A percentile compares a stretch with the other conserved stretches of the same genome.
Conservation (phyloP, 2,329 filamentous ascomycete species). For the Xylariaceae sp. region DNA sequence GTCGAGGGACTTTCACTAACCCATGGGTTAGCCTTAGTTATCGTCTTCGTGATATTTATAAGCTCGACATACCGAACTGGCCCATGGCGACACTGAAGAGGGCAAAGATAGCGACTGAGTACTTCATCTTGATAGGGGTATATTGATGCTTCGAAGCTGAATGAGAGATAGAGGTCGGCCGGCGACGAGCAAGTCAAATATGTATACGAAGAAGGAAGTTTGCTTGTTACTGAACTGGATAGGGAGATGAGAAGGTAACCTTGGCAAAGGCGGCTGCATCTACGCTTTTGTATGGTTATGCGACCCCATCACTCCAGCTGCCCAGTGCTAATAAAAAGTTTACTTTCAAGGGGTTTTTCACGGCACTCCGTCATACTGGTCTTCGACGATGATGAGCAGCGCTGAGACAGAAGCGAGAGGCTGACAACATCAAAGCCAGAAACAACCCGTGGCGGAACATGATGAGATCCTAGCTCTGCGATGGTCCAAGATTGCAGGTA, state of each 20-base stretch:
- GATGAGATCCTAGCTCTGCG: constrained; percentile 3
- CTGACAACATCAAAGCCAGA: not conserved
- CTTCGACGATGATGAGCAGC: constrained; percentile 21
- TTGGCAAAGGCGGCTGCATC: constrained; percentile 10
- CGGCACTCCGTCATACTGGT: constrained; percentile 17
- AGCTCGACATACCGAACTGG: constrained; percentile 27
- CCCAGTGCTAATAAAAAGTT: constrained; percentile 7
- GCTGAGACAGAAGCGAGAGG: constrained; percentile 22
- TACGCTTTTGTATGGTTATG: constrained; percentile 24
- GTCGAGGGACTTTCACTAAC: constrained; percentile 31
- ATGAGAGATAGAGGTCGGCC: constrained; percentile 43
- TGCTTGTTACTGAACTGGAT: constrained; percentile 21
- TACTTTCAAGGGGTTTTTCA: constrained; percentile 10
- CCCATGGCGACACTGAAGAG: constrained; percentile 46
- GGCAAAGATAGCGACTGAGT: constrained; percentile 45
- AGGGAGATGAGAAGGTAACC: constrained; percentile 12
- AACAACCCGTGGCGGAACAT: constrained; percentile 2
- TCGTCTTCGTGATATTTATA: not conserved
- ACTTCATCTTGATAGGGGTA: constrained; percentile 48
- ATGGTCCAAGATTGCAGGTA: constrained; percentile 6
- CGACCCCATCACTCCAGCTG: constrained; percentile 5
- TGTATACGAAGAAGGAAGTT: constrained; percentile 26
- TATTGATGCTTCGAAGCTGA: constrained; percentile 21
- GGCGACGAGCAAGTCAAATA: constrained; percentile 44
- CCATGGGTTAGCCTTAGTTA: not conserved